Evolutionary conservation across 257 asterid genomes (phyloP).

Genomic region (Jacaranda mimosifolia): DNA sequence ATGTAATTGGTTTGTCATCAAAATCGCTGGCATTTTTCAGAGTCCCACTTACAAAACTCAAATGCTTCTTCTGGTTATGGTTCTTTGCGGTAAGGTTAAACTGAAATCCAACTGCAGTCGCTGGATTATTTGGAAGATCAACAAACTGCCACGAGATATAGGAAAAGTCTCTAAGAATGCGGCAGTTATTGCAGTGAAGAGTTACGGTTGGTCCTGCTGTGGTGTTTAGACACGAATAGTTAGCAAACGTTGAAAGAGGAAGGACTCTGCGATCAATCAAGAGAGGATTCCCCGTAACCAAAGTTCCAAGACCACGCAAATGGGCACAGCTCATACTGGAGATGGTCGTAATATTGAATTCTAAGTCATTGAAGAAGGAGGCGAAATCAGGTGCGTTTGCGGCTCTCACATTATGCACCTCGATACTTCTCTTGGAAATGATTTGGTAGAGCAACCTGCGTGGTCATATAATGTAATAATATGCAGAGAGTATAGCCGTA

Average conservation of each 20-base stretch:
- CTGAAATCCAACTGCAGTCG: slow-evolving; percentile 88
- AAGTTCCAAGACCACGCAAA: slow-evolving; percentile 86
- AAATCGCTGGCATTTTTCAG: slow-evolving; percentile 61
- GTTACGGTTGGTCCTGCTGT: slow-evolving; percentile 79
- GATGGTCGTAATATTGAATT: slow-evolving; percentile 81
- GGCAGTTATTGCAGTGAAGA: slow-evolving; percentile 75
- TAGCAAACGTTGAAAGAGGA: slow-evolving; percentile 78
- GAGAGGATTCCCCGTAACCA: slow-evolving; percentile 70
- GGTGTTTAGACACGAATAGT: slow-evolving; percentile 86
- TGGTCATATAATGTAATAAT: slow-evolving; percentile 19
- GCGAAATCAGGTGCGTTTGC: slow-evolving; percentile 83
- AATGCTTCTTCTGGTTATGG: slow-evolving; percentile 60
- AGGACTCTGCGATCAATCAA: slow-evolving; percentile 63
- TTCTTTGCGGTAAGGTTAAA: slow-evolving; percentile 86
- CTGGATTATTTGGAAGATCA: slow-evolving; percentile 89
- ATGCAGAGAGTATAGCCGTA: background rate
- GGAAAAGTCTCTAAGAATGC: slow-evolving; percentile 59
- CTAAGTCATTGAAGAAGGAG: slow-evolving; percentile 76
- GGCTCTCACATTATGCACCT: slow-evolving; percentile 91
- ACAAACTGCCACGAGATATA: slow-evolving; percentile 87
- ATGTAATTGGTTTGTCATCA: slow-evolving; percentile 66
- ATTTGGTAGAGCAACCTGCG: slow-evolving; percentile 91
- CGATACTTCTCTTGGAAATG: slow-evolving; percentile 81
- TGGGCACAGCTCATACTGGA: slow-evolving; percentile 93
- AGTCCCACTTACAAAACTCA: slow-evolving; percentile 88